A percentile compares a stretch with the other conserved stretches of the same genome.
Evolutionary conservation across 345 rosid genomes (phyloP).

Genomic region (Viola odorata): DNA sequence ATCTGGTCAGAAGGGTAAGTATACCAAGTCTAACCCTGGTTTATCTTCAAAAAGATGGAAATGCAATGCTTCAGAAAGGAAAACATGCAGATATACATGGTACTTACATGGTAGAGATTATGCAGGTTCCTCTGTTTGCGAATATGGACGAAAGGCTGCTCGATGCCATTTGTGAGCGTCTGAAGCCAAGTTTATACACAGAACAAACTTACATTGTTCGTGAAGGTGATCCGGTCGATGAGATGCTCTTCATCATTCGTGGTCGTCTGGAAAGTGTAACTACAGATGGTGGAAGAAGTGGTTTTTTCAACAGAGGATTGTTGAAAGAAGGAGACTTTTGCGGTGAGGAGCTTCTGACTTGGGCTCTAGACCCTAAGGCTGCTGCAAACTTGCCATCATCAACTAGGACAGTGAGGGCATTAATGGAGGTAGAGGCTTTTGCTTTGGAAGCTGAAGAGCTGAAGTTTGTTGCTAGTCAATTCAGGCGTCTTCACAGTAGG

Average conservation of each 20-base stretch:
- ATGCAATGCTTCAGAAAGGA: no score
- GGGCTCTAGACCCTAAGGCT: constrained; percentile 76
- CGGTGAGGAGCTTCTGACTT: constrained; percentile 73
- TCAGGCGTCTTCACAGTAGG: constrained; percentile 79
- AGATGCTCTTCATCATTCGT: constrained; percentile 80
- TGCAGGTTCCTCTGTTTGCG: constrained; percentile 76
- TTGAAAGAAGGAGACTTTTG: constrained; percentile 77
- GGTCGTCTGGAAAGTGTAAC: constrained; percentile 83
- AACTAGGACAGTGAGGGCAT: constrained; percentile 58
- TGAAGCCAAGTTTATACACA: constrained; percentile 75
- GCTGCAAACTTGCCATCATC: constrained; percentile 54
- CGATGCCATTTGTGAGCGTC: constrained; percentile 84
- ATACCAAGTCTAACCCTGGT: not conserved
- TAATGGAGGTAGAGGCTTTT: constrained; percentile 80
- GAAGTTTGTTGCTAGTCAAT: constrained; percentile 80
- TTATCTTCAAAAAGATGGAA: not conserved
- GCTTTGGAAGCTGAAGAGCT: constrained; percentile 84
- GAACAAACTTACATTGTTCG: constrained; percentile 64
- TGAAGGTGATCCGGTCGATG: constrained; percentile 86
- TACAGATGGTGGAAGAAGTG: constrained; percentile 87
- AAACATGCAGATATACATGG: not conserved
- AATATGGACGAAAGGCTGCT: constrained; percentile 83
- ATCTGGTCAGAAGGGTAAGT: constrained; percentile 78
- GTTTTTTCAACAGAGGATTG: constrained; percentile 67
- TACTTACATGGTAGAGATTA: not conserved